phyloP scores from a whole-genome alignment of 768 basidiomycete genomes.

The Leccinum rimulosum region DNA sequence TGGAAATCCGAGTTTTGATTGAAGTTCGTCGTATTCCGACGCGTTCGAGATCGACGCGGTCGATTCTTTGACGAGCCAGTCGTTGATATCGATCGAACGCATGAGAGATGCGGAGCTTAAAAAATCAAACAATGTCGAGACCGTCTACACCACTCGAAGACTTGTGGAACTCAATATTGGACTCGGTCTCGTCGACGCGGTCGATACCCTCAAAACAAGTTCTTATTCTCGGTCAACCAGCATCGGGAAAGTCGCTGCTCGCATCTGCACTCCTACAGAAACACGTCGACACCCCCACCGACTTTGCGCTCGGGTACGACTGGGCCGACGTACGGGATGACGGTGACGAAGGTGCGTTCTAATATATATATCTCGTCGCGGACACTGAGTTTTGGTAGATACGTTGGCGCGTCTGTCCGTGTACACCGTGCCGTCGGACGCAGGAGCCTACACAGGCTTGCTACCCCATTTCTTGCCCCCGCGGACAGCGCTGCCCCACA shows the following conservation, averaged over 20 bases:
- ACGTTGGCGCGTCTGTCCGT: slow-evolving; percentile 86
- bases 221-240: slow-evolving; percentile 76
- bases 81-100: slow-evolving; percentile 59
- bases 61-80: slow-evolving; percentile 68
- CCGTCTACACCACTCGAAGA: slow-evolving; percentile 69
- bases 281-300: slow-evolving; percentile 45
- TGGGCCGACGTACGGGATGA: slow-evolving; percentile 91
- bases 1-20: slow-evolving; percentile 66
- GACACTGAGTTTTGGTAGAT: slow-evolving; percentile 45
- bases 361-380: no score
- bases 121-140: slow-evolving; percentile 34
- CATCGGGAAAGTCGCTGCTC: slow-evolving; percentile 75
- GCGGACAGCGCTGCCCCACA: slow-evolving; percentile 60
- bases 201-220: slow-evolving; percentile 86
- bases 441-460: slow-evolving; percentile 65
- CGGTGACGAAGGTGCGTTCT: slow-evolving; percentile 80
- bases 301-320: slow-evolving; percentile 90
- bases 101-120: background rate
- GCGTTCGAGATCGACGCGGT: slow-evolving; percentile 83
- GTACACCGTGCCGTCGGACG: slow-evolving; percentile 83
- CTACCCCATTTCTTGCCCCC: slow-evolving; percentile 81
- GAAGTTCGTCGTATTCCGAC: slow-evolving; percentile 66
- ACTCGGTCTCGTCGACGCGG: slow-evolving; percentile 78
- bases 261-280: slow-evolving; percentile 72
- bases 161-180: slow-evolving; percentile 91